Base-by-base conservation (phyloP, 1,284 basidiomycete species). In the Papiliotrema fonsecae region DNA sequence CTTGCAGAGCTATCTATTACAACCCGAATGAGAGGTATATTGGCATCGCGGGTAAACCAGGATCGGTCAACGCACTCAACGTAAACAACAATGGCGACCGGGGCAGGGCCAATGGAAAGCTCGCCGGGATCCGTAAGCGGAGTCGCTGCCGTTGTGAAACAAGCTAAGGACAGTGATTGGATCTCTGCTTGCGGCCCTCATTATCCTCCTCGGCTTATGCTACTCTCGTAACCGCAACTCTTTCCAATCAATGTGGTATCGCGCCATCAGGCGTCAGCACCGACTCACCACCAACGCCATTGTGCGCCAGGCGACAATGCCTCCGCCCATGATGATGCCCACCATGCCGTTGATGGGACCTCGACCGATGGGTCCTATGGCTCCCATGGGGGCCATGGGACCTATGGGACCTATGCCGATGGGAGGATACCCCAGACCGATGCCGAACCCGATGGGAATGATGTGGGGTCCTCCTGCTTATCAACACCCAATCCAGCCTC, bases 31-130 rank as follows among this genome's bases (percentile, higher is more conserved):
- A 53, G n/a, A 53, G 62, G 45, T 60, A 58, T 36, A 57, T 73
- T 14, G 70, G 69, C 9, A 50, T 73, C 13, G 69, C 72, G 3
- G 67, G 64, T 9, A 72, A 70, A 46, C 65, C 67, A 2, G 54
- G 51, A 24, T 54, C 62, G 1, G 61, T 62, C 35, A 70, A 69
- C 44, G 59, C 55, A 14, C 31, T 49, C 10, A 57, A 65, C 40
- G 50, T 65, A 11, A 40, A 35, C 16, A n/a, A 35, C 28, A 41
- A 37, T 11, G 48, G 52, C 9, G 13, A 11, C 16, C 45, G 57
- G 10, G 43, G 50, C 1, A 43, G 49, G 18, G 36, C 54, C 14
- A 65, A 66, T 30, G 50, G 21, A 21, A 57, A 59, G 35, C 50
- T 69, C 4, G 66, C 66, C 6, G 66, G 63, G 6, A 64, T 64